A percentile compares a stretch with the other conserved stretches of the same genome.
Evolutionary conservation across 495 filamentous ascomycete genomes (phyloP).

Genomic region (Podospora didyma): DNA sequence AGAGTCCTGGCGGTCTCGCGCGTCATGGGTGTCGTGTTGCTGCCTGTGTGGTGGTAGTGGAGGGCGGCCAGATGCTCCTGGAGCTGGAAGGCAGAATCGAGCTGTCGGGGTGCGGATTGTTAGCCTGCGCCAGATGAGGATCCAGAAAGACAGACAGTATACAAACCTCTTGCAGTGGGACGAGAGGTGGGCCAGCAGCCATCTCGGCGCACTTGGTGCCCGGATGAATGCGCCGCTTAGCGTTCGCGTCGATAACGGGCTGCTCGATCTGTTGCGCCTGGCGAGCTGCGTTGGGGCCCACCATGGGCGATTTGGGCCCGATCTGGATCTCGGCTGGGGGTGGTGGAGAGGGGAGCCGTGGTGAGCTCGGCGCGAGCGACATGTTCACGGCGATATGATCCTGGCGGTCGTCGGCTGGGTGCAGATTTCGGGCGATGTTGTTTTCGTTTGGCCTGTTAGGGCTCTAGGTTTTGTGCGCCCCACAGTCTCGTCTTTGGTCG

Average conservation of each 20-base stretch:
- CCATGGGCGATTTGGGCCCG: conserved; percentile 72
- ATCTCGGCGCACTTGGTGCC: conserved; percentile 89
- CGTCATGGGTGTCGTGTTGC: conserved; percentile 63
- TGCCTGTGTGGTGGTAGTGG: conserved; percentile 70
- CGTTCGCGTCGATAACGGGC: conserved; percentile 46
- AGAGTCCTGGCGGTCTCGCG: conserved; percentile 68
- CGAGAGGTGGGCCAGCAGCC: conserved; percentile 82
- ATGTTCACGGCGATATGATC: conserved; percentile 21
- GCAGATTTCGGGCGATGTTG: neutral
- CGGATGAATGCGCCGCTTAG: conserved; percentile 81
- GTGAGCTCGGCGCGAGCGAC: conserved; percentile 72
- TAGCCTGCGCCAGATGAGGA: no score
- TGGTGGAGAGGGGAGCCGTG: conserved; percentile 82
- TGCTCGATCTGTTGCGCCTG: conserved; percentile 59
- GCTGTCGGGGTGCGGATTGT: conserved; percentile 37
- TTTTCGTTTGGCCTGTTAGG: no score
- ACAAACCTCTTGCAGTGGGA: conserved; percentile 76
- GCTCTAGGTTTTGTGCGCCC: no score
- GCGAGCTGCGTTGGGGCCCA: conserved; percentile 50
- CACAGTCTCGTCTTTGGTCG: no score
- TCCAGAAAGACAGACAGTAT: neutral
- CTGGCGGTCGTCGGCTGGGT: neutral
- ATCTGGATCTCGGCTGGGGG: conserved; percentile 89
- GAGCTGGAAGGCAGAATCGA: conserved; percentile 96
- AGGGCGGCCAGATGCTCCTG: conserved; percentile 96